These are phyloP conservation scores for Colletotrichum lindemuthianum DNA, from an alignment of 2,329 filamentous ascomycete genomes.

Conservation along the genomic window DNA sequence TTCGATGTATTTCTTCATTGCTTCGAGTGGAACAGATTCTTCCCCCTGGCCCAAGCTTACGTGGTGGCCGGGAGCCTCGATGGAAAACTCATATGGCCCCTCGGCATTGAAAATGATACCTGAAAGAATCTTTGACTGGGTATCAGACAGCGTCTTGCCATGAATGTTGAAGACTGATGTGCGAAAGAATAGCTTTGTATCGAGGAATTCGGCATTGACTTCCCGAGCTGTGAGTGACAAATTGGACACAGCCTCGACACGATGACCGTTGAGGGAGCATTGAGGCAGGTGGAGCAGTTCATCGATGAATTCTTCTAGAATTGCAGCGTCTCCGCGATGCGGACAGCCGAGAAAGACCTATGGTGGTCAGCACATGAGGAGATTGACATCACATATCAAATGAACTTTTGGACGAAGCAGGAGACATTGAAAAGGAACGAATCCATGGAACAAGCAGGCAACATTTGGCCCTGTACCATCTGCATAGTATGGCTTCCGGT, in stretches of 20 bases:
- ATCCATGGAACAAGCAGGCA: too few relatives aligned
- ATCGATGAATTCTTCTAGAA: neutral
- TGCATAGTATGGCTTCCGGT: too few relatives aligned
- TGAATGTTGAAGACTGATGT: slow-evolving; percentile 11
- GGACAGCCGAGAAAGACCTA: slow-evolving; percentile 16
- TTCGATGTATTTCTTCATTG: too few relatives aligned
- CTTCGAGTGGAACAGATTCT: too few relatives aligned
- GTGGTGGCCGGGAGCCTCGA: neutral
- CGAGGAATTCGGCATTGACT: slow-evolving; percentile 23
- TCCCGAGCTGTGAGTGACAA: neutral
- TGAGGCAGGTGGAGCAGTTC: slow-evolving; percentile 3
- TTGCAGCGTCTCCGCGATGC: neutral
- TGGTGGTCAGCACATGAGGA: neutral
- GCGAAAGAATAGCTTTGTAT: slow-evolving; percentile 16
- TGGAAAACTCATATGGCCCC: neutral
- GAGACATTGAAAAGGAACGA: too few relatives aligned
- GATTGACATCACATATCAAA: too few relatives aligned
- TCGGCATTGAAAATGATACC: neutral
- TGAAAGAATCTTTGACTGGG: too few relatives aligned
- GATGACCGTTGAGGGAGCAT: neutral
- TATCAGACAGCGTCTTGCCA: neutral
- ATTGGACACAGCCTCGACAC: neutral
- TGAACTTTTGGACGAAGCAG: too few relatives aligned
- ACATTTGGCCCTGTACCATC: too few relatives aligned
- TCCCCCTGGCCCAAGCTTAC: too few relatives aligned